Base-by-base conservation (phyloP, 257 asterid genomes). In the Nyctanthes arbortristis region DNA sequence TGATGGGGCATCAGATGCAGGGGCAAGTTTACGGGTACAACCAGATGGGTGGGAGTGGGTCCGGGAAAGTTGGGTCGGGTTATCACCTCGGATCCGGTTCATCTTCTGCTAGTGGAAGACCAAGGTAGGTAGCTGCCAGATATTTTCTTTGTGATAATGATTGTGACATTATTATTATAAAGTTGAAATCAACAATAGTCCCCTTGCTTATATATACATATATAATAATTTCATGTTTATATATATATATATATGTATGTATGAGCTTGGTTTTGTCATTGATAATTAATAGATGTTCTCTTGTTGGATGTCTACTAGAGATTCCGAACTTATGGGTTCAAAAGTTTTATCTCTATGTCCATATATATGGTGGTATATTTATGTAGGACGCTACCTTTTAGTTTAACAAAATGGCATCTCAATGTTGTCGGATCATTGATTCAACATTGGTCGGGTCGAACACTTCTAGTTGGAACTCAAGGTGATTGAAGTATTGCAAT, bases 31-130 rank as follows among this genome's bases (percentile, higher is more conserved):
- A 76, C 47, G 84, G 84, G 1, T 76, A 69, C 67, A 73, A 76
- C 25, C 79, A 76, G 69, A 61, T 55, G 61, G 28, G 63, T 66
- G 61, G 73, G 69, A 34, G 76, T 9, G 81, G 86, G 59, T 27
- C 76, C 0, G 77, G 76, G 14, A 72, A 78, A 18, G 24, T 61
- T 25, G 86, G 83, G 75, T 75, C 83, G 75, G 81, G 83, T 68
- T 73, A 73, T 40, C 76, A 68, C 11, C 10, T 69, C 65, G 82
- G 78, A 49, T 69, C 82, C 40, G 78, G 77, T 29, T 76, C 81
- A 10, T 65, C 76, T 8, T 73, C 61, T 12, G 73, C 34, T 33
- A 58, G 69, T 18, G 78, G 82, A 52, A 71, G 80, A 52, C 75
- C 69, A 14, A 79, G 84, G 78, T 79, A 79, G 78, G n/a, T 40